phyloP scores from a whole-genome alignment of 805 yeast genomes.

The Kodamaea jinghongensis region DNA sequence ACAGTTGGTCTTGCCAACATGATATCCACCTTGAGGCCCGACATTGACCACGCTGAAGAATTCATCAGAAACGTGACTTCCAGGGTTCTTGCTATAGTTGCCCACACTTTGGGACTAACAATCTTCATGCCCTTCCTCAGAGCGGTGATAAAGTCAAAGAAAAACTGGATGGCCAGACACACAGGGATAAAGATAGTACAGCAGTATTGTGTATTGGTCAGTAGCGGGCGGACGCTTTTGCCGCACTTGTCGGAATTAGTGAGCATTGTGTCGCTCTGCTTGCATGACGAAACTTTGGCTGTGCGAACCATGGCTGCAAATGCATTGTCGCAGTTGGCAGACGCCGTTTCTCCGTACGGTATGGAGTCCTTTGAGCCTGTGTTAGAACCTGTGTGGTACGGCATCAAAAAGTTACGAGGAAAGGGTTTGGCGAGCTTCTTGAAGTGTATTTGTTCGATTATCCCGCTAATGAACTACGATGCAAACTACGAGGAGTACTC shows the following conservation, averaged over 20 bases:
- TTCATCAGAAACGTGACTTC: constrained; percentile 74
- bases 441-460: constrained; percentile 71
- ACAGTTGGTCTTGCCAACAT: constrained; percentile 81
- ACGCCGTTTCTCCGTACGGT: constrained; percentile 82
- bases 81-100: constrained; percentile 78
- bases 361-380: constrained; percentile 78
- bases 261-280: constrained; percentile 53
- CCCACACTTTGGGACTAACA: constrained; percentile 72
- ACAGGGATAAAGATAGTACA: constrained; percentile 78
- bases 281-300: constrained; percentile 65
- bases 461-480: constrained; percentile 75
- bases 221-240: constrained; percentile 44
- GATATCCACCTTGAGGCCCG: constrained; percentile 77
- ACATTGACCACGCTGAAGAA: constrained; percentile 80
- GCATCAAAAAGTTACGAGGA: constrained; percentile 75
- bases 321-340: constrained; percentile 74
- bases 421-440: constrained; percentile 71
- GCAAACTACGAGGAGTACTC: constrained; percentile 62
- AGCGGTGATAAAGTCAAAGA: constrained; percentile 75
- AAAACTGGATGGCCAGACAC: constrained; percentile 78
- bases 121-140: constrained; percentile 72
- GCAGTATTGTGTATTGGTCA: constrained; percentile 61
- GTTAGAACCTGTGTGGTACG: constrained; percentile 78
- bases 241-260: constrained; percentile 72
- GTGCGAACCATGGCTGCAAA: constrained; percentile 70